Evolutionary conservation across 805 yeast species (phyloP), one percentile per base, ranked within the genome.

Genomic region (Clavispora vitiphila): DNA sequence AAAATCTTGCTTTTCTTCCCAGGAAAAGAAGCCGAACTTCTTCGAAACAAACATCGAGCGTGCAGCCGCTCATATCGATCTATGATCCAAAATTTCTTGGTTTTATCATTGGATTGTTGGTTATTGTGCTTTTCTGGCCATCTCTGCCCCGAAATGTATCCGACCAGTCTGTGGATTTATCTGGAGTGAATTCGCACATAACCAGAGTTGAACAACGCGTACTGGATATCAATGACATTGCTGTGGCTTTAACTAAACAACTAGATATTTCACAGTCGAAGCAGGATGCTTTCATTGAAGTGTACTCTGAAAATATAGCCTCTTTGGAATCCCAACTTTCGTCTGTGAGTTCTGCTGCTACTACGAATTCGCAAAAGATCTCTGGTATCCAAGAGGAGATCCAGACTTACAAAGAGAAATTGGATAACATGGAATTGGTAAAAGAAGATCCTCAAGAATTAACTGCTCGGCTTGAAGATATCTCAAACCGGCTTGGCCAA

Each of bases 231-330:
- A 36, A 39, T 26, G 53, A 51, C 8, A 34, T 52, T 7, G 43
- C 59, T 2, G 34, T 25, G 14, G 48, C 49, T 2, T 39, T 61
- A 9, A 48, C 52, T 14, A 41, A 42, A 15, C 53, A 50, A 23
- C 56, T 56, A 24, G 61, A 55, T 20, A 39, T 42, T 14, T 21
- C 56, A 2, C 52, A 52, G n/a, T 19, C 46, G 4, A 53, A 51
- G 24, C 50, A 50, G 23, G 50, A 50, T 7, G 32, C 50, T 8
- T 36, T 56, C 22, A 34, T 47, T n/a, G 27, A 37, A 2, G 37
- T 38, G 15, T n/a, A 55, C n/a, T 41, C 42, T 19, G 14, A 25
- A 4, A 35, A n/a, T 5, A 15, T 35, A 3, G 38, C 25, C 5
- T 23, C 31, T 4, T 39, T 61, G 7, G 52, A 43, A 15, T 34